These are phyloP conservation scores for Rosa rugosa DNA, from an alignment of 306 rosid species.

Conservation along the genomic window DNA sequence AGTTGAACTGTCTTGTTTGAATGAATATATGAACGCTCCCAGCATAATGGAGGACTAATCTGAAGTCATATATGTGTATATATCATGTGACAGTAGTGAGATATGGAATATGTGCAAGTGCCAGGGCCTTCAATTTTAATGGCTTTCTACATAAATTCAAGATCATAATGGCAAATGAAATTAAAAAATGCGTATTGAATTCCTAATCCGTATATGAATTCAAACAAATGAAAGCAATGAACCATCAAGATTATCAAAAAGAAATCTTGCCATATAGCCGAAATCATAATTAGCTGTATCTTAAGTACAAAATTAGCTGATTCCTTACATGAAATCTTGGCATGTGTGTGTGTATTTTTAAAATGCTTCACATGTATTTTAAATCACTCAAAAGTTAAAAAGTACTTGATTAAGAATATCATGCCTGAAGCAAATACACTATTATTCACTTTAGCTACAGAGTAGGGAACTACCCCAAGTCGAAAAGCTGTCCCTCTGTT, in stretches of 20 bases:
- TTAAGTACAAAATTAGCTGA: neutral
- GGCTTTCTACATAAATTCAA: neutral
- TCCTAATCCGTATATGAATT: neutral
- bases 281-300: neutral
- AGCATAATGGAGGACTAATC: neutral
- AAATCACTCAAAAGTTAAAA: neutral
- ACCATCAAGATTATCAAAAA: neutral
- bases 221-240: neutral
- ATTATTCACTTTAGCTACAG: neutral
- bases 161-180: neutral
- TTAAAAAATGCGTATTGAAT: neutral
- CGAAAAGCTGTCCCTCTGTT: constrained; percentile 88
- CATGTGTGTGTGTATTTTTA: neutral
- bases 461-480: constrained; percentile 68
- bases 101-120: neutral
- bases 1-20: neutral
- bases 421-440: constrained; percentile 9
- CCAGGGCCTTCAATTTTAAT: neutral
- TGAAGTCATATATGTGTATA: neutral
- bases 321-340: neutral
- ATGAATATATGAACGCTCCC: neutral
- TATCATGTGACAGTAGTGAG: neutral
- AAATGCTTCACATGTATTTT: neutral
- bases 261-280: neutral
- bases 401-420: neutral